Conservation (phyloP, 176 grass and related monocot species). For the Chrysopogon serrulatus region DNA sequence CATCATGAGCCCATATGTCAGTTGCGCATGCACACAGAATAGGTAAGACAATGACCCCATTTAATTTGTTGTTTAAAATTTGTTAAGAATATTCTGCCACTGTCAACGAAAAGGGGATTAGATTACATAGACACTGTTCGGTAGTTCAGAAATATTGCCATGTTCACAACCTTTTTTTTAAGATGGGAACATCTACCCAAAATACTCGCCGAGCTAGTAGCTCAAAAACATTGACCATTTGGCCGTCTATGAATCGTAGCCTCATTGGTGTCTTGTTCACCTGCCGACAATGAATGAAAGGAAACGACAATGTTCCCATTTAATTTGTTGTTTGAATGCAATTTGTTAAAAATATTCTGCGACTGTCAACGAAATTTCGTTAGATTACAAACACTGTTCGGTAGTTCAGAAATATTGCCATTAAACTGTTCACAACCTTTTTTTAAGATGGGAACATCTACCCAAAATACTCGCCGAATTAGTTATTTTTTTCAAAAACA, state of each 20-base stretch:
- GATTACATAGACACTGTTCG: neutral
- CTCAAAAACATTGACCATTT: neutral
- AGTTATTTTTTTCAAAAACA: neutral
- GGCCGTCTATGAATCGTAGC: neutral
- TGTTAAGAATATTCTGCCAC: neutral
- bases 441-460: too few relatives aligned
- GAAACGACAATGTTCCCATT: neutral
- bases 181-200: too few relatives aligned
- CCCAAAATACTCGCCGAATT: too few relatives aligned
- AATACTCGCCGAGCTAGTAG: too few relatives aligned
- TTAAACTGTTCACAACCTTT: too few relatives aligned
- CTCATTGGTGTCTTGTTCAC: conserved; percentile 17
- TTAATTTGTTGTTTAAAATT: neutral
- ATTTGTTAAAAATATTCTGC: neutral
- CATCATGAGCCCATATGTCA: conserved; percentile 9
- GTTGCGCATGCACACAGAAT: neutral
- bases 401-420: too few relatives aligned
- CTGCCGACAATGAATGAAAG: conserved; percentile 31
- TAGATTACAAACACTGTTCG: too few relatives aligned
- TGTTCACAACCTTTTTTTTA: too few relatives aligned
- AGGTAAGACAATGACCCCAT: neutral
- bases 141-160: too few relatives aligned
- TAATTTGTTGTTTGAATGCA: neutral
- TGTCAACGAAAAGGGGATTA: neutral
- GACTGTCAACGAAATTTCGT: neutral